Percentiles rank a stretch among this genome's conserved stretches.
Evolutionary conservation across 768 basidiomycete genomes (phyloP).

Genomic region (Trametes elegans): DNA sequence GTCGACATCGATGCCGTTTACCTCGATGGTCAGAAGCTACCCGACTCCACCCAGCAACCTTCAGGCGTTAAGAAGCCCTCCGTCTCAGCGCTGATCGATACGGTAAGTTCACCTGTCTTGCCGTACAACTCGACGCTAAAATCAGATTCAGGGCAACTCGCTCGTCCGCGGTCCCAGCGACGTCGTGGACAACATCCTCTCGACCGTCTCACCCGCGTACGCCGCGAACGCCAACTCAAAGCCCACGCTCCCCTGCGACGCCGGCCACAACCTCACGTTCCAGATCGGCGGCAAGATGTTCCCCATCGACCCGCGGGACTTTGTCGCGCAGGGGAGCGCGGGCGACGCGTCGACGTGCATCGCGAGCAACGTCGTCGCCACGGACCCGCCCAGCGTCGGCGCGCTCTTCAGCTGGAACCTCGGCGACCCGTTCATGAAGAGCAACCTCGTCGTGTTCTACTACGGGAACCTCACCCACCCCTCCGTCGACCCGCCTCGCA

Average conservation of each 20-base stretch:
- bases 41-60: constrained; percentile 49
- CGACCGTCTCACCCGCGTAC: constrained; percentile 37
- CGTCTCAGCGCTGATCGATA: constrained; percentile 70
- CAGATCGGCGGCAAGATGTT: constrained; percentile 69
- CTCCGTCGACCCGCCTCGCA: constrained; percentile 62
- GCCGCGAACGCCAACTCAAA: constrained; percentile 17
- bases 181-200: constrained; percentile 48
- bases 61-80: constrained; percentile 37
- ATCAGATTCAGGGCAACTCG: constrained; percentile 62
- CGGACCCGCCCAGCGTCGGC: constrained; percentile 58
- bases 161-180: constrained; percentile 73
- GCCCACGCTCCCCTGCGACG: constrained; percentile 52
- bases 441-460: constrained; percentile 73
- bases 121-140: neutral
- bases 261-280: constrained; percentile 63
- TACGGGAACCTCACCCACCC: constrained; percentile 73
- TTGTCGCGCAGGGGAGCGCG: constrained; percentile 42
- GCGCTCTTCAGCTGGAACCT: constrained; percentile 77
- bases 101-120: constrained; percentile 41
- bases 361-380: constrained; percentile 52
- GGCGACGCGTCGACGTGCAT: constrained; percentile 45
- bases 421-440: constrained; percentile 74
- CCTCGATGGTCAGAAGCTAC: constrained; percentile 61
- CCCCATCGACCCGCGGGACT: constrained; percentile 76
- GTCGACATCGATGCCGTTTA: constrained; percentile 68